Evolutionary conservation across 441 rosid genomes (phyloP).

Genomic region (Omphalea diandra): DNA sequence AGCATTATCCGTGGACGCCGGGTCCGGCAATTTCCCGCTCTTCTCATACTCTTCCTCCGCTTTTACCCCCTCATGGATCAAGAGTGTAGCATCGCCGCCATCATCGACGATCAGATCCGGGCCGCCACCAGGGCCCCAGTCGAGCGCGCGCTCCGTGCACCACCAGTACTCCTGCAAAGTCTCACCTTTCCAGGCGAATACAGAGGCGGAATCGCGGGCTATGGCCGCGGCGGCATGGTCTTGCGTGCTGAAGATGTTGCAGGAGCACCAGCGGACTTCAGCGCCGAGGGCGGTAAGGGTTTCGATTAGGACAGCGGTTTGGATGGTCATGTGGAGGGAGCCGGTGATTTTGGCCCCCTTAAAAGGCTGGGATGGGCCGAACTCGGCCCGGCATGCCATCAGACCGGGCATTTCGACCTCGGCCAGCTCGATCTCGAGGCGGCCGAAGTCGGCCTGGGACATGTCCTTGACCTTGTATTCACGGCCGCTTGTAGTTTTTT

Average conservation of each 20-base stretch:
- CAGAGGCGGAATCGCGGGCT: constrained; percentile 89
- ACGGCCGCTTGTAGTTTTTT: constrained; percentile 66
- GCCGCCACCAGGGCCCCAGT: constrained; percentile 93
- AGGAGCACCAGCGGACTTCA: constrained; percentile 93
- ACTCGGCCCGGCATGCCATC: constrained; percentile 67
- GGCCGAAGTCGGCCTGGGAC: constrained; percentile 87
- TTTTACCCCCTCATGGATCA: constrained; percentile 92
- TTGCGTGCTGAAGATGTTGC: constrained; percentile 96
- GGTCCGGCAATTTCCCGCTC: constrained; percentile 69
- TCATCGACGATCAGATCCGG: constrained; percentile 91
- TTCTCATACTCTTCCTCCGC: constrained; percentile 78
- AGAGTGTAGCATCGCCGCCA: constrained; percentile 88
- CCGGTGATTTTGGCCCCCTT: constrained; percentile 91
- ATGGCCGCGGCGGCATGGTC: constrained; percentile 94
- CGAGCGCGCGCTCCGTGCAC: constrained; percentile 94
- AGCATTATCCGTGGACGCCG: constrained; percentile 69
- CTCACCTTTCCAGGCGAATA: constrained; percentile 95
- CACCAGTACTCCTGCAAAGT: constrained; percentile 98
- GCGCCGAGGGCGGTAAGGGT: constrained; percentile 84
- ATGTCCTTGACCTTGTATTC: constrained; percentile 89
- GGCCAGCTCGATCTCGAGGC: constrained; percentile 76
- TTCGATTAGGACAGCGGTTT: constrained; percentile 87
- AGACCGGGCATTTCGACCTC: constrained; percentile 91
- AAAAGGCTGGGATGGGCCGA: constrained; percentile 78
- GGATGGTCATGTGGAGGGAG: constrained; percentile 96